Conservation (phyloP, 1,284 basidiomycete species). For the Boletus albobrunnescens region DNA sequence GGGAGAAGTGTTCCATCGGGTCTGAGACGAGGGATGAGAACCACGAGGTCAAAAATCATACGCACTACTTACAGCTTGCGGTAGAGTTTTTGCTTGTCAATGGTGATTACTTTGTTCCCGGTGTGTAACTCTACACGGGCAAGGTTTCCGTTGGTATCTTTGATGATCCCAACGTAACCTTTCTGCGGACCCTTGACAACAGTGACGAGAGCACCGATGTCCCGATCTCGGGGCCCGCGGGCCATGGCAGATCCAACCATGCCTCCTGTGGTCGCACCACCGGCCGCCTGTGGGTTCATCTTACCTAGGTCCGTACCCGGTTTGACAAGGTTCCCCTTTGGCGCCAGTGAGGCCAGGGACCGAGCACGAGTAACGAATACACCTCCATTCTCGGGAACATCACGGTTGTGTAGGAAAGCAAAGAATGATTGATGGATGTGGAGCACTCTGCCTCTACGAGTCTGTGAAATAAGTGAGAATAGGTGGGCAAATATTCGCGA, state of each 20-base stretch:
- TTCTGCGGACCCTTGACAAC: conserved; percentile 90
- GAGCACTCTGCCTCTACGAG: conserved; percentile 88
- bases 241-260: conserved; percentile 79
- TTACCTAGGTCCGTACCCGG: conserved; percentile 82
- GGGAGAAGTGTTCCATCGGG: conserved; percentile 53
- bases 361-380: conserved; percentile 88
- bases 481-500: neutral
- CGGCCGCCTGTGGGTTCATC: conserved; percentile 84
- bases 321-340: conserved; percentile 71
- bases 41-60: neutral
- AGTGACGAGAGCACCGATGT: conserved; percentile 78
- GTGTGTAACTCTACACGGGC: conserved; percentile 92
- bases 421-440: conserved; percentile 95
- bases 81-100: conserved; percentile 78
- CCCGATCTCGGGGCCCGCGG: conserved; percentile 74
- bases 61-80: conserved; percentile 69
- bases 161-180: conserved; percentile 89
- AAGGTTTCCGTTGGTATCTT: conserved; percentile 87
- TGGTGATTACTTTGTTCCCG: conserved; percentile 85
- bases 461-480: conserved; percentile 38
- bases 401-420: conserved; percentile 92
- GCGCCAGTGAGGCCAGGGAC: conserved; percentile 78
- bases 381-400: conserved; percentile 87
- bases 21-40: conserved; percentile 32
- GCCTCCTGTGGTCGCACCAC: conserved; percentile 57